phyloP scores from a whole-genome alignment of 2,329 filamentous ascomycete genomes.

The Fusarium brevicatenulatum region DNA sequence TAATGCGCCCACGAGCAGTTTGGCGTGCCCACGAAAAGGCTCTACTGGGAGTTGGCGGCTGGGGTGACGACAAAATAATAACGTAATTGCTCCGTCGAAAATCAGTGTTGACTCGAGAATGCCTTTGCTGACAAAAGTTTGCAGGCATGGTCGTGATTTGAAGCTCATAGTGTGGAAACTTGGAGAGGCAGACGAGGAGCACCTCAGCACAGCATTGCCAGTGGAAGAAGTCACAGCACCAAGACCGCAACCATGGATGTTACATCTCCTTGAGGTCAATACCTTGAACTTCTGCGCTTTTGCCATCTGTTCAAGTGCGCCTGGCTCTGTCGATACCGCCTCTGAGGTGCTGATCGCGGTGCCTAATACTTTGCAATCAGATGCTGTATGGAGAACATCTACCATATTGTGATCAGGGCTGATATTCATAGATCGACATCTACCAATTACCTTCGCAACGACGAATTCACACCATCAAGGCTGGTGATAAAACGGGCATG shows the following conservation, averaged over 20 bases:
- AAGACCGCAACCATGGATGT: constrained; percentile 80
- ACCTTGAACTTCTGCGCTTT: constrained; percentile 96
- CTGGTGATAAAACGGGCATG: constrained; percentile 75
- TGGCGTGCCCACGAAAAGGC: constrained; percentile 87
- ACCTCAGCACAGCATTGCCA: constrained; percentile 75
- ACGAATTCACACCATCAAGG: constrained; percentile 69
- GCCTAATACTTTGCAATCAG: constrained; percentile 79
- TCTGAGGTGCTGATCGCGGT: constrained; percentile 76
- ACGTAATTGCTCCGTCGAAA: constrained; percentile 68
- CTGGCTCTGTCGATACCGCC: constrained; percentile 36
- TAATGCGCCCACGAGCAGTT: constrained; percentile 81
- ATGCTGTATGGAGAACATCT: constrained; percentile 61
- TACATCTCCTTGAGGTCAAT: constrained; percentile 86
- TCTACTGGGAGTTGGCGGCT: constrained; percentile 78
- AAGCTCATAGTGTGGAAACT: constrained; percentile 88
- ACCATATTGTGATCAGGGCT: neutral
- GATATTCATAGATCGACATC: constrained; percentile 73
- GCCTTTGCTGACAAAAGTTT: neutral
- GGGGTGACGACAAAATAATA: constrained; percentile 78
- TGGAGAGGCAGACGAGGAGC: constrained; percentile 65
- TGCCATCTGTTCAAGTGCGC: constrained; percentile 62
- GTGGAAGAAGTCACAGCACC: constrained; percentile 66
- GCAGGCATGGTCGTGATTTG: constrained; percentile 89
- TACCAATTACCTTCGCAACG: constrained; percentile 81
- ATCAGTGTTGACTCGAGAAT: neutral